Percentiles rank a stretch among this genome's conserved stretches.
These are phyloP conservation scores for Aspergillus candidus DNA, from an alignment of 2,329 filamentous ascomycete genomes.

Conservation along the genomic window DNA sequence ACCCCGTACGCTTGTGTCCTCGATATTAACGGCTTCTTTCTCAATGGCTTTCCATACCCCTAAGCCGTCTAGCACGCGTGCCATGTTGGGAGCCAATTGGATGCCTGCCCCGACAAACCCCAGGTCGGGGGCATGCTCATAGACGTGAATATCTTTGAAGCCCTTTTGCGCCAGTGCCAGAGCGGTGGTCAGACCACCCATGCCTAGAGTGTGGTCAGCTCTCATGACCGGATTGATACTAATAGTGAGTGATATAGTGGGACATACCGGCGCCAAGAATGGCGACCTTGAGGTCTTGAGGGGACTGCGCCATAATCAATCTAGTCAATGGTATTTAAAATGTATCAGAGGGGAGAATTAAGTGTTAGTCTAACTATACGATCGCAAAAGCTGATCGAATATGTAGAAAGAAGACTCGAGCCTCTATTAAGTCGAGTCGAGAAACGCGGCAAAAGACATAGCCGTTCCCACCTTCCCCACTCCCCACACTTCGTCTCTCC, in stretches of 20 bases:
- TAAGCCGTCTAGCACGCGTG: constrained; percentile 64
- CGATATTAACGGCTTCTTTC: constrained; percentile 63
- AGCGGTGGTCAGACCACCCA: constrained; percentile 69
- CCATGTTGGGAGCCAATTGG: constrained; percentile 77
- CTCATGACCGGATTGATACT: not conserved
- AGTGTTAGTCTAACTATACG: not conserved
- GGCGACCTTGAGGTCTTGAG: constrained; percentile 38
- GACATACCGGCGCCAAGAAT: constrained; percentile 42
- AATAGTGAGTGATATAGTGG: not conserved
- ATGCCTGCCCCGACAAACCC: constrained; percentile 83
- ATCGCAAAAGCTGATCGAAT: not conserved
- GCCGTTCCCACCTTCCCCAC: no score
- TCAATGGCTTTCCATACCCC: constrained; percentile 68
- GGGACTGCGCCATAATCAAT: constrained; percentile 20
- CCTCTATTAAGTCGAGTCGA: no score
- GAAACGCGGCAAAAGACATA: no score
- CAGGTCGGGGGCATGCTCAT: constrained; percentile 64
- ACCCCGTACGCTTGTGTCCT: constrained; percentile 67
- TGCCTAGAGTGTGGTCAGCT: constrained; percentile 40
- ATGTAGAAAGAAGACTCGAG: no score
- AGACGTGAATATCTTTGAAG: constrained; percentile 67
- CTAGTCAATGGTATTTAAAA: not conserved
- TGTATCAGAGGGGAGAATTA: not conserved
- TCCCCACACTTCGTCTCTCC: no score
- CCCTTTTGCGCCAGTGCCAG: constrained; percentile 70